Base-by-base conservation (phyloP, 495 filamentous ascomycete genomes). In the Xylaria grammica region DNA sequence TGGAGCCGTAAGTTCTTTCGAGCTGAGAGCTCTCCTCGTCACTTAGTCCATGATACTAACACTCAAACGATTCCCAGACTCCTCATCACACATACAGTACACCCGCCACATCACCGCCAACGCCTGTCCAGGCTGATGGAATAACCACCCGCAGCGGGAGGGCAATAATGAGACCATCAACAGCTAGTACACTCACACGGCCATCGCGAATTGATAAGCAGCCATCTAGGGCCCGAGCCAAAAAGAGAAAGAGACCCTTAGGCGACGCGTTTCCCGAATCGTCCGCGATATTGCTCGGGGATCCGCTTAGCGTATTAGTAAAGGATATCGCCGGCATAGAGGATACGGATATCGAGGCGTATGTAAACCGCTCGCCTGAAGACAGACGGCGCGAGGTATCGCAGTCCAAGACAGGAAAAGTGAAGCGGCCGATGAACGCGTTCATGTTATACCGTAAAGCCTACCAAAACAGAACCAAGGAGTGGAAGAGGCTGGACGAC, bases 381-480 rank as follows among this genome's bases (percentile, higher is more conserved):
- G 83, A 79, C 6, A 86, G 95, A 54, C 81, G 78, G 38, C 74
- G 82, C 67, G 90, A 96, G 68, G 87, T 91, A 17, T 84, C 84
- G 60, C 78, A 82, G 66, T 84, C 87, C 63, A 86, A 88, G 70
- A 89, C 91, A 30, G 91, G 91, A 3, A 92, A 93, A 69, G 83
- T 99, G 60, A 91, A 94, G 65, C 82, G 95, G 36, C 95, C 95
- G 0, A 98, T 97, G 91, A 99, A 99, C 72, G 94, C 93, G 1
- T 99, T 98, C 82, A 98, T 99, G 91, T 84, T 99, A 27, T 99
- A 99, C 74, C 90, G 96, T 9, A 97, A 94, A 52, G 92, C 94
- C 5, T 98, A 90, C 70, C 90, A 94, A 26, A 92, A 94, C 44
- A 85, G 93, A 5, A 90, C 90, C 60, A 97, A 97, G 75, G 76